Evolutionary conservation across 2,329 filamentous ascomycete species (phyloP), one percentile per base, ranked within the genome.

Genomic region (Lachnellula arida): DNA sequence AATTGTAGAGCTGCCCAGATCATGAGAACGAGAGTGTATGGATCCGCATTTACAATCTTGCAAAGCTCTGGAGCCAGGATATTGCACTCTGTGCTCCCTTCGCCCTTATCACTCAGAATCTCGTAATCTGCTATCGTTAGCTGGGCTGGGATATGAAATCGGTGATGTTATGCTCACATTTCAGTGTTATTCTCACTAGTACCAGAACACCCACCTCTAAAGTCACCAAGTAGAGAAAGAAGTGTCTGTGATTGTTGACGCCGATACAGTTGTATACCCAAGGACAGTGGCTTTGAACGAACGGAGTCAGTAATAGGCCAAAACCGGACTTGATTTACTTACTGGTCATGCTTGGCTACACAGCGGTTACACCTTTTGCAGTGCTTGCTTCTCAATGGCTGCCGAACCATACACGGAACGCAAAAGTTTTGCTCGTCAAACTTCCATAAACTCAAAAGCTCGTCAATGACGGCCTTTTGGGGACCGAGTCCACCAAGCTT

Each of bases 181-280:
- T 78, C 66, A 93, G 84, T 19, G 86, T 78, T 39, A 97, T 70
- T 70, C 81, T 83, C 62, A 96, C 82, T 63, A 91, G 86, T 2
- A 83, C 66, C 2, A 89, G 62, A 37, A 97, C 87, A 32, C 91
- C 91, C 15, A 88, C 61, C 53, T 91, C 88, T 60, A 99, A 75
- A 66, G 75, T 85, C 43, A 95, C 75, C 17, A 99, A 81, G 70
- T 97, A 99, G 49, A 97, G 76, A 67, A 97, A 88, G 72, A 99
- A 99, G 65, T 97, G 92, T 14, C 94, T 86, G 68, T 97, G 89
- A 71, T 97, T 99, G 75, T 97, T 97, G 61, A 94, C 83, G 44
- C 90, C 94, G 43, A 99, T 84, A 67, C 94, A 99, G 73, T 97
- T 97, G 74, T 96, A 89, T 23, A 97, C 89, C 94, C 94, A 99